A percentile compares a stretch with the other conserved stretches of the same genome.
Evolutionary conservation across 129 eudicot genomes (phyloP).

Genomic region (Heracleum sosnowskyi): DNA sequence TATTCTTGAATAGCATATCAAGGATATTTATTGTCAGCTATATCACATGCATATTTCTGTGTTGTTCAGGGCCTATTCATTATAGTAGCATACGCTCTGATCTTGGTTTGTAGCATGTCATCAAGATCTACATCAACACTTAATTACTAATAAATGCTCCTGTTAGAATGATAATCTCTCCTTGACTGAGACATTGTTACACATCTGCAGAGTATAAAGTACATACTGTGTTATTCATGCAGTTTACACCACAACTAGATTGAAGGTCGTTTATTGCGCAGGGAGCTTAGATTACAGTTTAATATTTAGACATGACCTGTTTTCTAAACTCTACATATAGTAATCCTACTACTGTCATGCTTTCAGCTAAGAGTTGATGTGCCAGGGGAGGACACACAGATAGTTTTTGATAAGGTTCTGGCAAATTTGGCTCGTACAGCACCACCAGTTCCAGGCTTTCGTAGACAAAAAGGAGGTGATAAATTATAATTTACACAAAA

Average conservation of each 20-base stretch:
- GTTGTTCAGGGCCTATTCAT: neutral
- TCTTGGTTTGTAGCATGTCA: neutral
- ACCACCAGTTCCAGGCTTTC: conserved; percentile 95
- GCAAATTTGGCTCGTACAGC: conserved; percentile 80
- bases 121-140: neutral
- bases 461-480: conserved; percentile 90
- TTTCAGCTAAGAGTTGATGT: conserved; percentile 77
- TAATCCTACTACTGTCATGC: conserved; percentile 13
- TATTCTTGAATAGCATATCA: neutral
- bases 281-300: neutral
- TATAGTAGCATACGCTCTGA: neutral
- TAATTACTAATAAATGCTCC: neutral
- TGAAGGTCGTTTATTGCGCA: neutral
- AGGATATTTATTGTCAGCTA: neutral
- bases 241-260: neutral
- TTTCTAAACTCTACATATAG: neutral
- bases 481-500: neutral
- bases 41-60: neutral
- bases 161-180: neutral
- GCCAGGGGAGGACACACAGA: conserved; percentile 71
- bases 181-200: neutral
- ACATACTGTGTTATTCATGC: neutral
- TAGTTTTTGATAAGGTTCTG: conserved; percentile 63
- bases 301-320: neutral
- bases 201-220: neutral